Conservation (phyloP, 2,329 filamentous ascomycete species). For the Aureobasidium sp. region DNA sequence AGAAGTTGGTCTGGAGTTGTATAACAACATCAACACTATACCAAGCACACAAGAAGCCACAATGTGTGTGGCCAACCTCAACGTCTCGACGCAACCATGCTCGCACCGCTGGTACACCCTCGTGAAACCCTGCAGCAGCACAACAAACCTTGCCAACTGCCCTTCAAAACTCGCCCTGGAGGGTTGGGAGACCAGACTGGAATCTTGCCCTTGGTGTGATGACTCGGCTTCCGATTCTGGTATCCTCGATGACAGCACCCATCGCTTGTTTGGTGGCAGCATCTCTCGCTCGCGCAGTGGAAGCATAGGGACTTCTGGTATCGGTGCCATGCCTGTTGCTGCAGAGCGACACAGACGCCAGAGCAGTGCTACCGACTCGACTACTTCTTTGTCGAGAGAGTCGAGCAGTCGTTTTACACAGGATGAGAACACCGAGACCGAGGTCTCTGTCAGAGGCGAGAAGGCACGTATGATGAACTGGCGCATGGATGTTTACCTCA, state of each 20-base stretch:
- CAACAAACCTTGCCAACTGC: slow-evolving; percentile 42
- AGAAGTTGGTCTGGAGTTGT: neutral
- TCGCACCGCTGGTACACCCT: slow-evolving; percentile 46
- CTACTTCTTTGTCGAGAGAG: slow-evolving; percentile 24
- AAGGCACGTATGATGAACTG: slow-evolving; percentile 30
- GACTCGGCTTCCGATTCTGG: slow-evolving; percentile 15
- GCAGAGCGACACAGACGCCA: slow-evolving; percentile 19
- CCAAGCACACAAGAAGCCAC: slow-evolving; percentile 14
- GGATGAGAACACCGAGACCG: slow-evolving; percentile 10
- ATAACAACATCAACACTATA: neutral
- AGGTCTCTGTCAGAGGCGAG: slow-evolving; percentile 25
- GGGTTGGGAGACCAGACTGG: slow-evolving; percentile 44
- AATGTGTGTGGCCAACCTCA: slow-evolving; percentile 47
- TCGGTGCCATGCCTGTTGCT: slow-evolving; percentile 15
- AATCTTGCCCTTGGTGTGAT: slow-evolving; percentile 43
- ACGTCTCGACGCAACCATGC: slow-evolving; percentile 41
- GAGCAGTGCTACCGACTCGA: slow-evolving; percentile 19
- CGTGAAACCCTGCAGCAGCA: slow-evolving; percentile 36
- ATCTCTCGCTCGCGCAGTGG: slow-evolving; percentile 29
- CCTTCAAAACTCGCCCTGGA: slow-evolving; percentile 38
- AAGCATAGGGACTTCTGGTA: slow-evolving; percentile 22
- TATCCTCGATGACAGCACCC: slow-evolving; percentile 37
- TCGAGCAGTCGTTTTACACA: slow-evolving; percentile 20
- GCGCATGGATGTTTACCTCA: slow-evolving; percentile 29
- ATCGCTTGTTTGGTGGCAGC: slow-evolving; percentile 40